These are phyloP conservation scores for Nakaseomyces uthaithaninus DNA, from an alignment of 1,139 yeast species.

Conservation along the genomic window DNA sequence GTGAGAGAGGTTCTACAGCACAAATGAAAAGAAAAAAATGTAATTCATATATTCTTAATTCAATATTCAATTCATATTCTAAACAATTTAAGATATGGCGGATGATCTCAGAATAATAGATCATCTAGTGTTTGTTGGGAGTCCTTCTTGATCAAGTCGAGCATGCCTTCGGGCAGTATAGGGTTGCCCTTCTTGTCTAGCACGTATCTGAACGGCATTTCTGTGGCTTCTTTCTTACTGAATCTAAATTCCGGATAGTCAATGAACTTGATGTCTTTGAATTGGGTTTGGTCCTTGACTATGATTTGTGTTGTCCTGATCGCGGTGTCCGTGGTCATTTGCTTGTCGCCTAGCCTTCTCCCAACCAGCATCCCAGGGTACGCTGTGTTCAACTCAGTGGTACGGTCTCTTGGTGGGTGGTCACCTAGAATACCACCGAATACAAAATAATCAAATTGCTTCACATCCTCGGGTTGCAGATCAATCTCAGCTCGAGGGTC, in stretches of 20 bases:
- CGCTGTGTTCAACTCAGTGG: constrained; percentile 72
- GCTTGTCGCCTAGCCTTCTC: constrained; percentile 75
- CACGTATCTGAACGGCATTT: constrained; percentile 94
- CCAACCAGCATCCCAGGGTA: constrained; percentile 65
- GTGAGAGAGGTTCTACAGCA: too few species aligned
- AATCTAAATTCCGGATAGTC: constrained; percentile 93
- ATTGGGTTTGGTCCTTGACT: constrained; percentile 44
- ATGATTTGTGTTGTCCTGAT: constrained; percentile 82
- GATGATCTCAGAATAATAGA: constrained; percentile 19
- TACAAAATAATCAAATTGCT: constrained; percentile 71
- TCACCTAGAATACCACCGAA: constrained; percentile 96
- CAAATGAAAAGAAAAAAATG: too few species aligned
- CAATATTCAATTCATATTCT: too few species aligned
- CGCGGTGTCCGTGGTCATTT: constrained; percentile 98
- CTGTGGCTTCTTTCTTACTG: constrained; percentile 82
- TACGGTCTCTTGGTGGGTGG: constrained; percentile 93
- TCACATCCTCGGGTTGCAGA: constrained; percentile 59
- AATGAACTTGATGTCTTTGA: constrained; percentile 70
- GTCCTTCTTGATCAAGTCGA: constrained; percentile 74
- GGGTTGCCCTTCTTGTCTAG: constrained; percentile 51
- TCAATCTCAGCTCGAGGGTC: constrained; percentile 82
- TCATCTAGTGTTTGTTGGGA: constrained; percentile 67
- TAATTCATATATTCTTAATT: too few species aligned
- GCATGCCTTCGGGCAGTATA: constrained; percentile 86
- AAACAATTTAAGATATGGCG: not conserved